Evolutionary conservation across 2,329 filamentous ascomycete species (phyloP).

Genomic region (Hymenoscyphus linearis): DNA sequence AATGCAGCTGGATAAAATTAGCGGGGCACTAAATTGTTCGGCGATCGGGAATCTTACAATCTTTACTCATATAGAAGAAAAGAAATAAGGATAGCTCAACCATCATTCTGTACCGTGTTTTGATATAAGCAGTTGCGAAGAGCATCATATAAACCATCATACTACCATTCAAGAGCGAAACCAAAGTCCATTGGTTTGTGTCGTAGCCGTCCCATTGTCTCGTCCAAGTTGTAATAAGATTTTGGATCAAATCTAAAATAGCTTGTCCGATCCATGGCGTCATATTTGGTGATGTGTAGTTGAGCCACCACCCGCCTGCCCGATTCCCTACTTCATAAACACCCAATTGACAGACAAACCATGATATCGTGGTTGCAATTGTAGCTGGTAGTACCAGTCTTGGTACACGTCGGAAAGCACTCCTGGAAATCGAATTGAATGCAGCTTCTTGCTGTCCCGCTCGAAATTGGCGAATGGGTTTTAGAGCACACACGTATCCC

Average conservation of each 20-base stretch:
- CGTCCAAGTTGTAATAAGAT: conserved; percentile 48
- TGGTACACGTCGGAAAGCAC: conserved; percentile 53
- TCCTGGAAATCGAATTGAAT: conserved; percentile 49
- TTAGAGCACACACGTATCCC: conserved; percentile 59
- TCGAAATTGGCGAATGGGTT: conserved; percentile 51
- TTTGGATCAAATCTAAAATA: conserved; percentile 39
- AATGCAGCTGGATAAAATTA: conserved; percentile 37
- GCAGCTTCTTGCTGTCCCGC: conserved; percentile 49
- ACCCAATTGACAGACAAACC: conserved; percentile 51
- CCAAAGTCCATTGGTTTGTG: conserved; percentile 53
- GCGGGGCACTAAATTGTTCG: no score
- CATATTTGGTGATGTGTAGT: conserved; percentile 42
- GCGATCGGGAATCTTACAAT: conserved; percentile 21
- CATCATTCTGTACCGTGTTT: conserved; percentile 44
- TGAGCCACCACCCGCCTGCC: conserved; percentile 56
- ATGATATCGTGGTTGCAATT: conserved; percentile 49
- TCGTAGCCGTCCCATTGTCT: conserved; percentile 47
- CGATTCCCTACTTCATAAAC: conserved; percentile 50
- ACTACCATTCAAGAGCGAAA: conserved; percentile 49
- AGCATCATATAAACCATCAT: conserved; percentile 51
- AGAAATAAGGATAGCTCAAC: conserved; percentile 41
- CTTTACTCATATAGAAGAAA: conserved; percentile 39
- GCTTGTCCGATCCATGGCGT: conserved; percentile 38
- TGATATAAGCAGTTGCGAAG: conserved; percentile 45
- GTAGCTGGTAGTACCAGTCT: conserved; percentile 53